Conservation (phyloP, 2,329 filamentous ascomycete species). For the Cladosporium cucumerinum region DNA sequence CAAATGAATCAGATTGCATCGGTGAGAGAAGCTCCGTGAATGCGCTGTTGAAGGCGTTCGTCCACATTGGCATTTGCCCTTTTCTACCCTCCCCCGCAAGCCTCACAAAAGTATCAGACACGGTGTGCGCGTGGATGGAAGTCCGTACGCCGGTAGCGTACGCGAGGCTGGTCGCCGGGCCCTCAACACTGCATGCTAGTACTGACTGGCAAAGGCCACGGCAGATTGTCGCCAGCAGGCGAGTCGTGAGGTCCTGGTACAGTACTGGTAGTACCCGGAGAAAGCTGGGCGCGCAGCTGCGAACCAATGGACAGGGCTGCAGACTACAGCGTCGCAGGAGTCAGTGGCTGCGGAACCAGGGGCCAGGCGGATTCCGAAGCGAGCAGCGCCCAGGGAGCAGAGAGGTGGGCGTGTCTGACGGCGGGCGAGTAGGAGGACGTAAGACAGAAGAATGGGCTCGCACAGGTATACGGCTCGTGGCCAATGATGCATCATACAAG, state of each 20-base stretch:
- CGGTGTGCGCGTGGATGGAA: neutral
- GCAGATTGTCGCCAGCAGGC: neutral
- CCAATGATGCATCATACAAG: neutral
- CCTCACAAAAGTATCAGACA: neutral
- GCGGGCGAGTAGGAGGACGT: neutral
- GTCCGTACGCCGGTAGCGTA: slow-evolving; percentile 9
- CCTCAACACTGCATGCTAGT: slow-evolving; percentile 8
- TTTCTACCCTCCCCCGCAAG: neutral
- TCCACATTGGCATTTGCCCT: neutral
- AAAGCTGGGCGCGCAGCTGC: neutral
- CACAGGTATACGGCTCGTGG: neutral
- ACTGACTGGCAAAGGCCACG: neutral
- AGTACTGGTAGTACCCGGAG: neutral
- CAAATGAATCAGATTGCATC: neutral
- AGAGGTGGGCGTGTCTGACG: neutral
- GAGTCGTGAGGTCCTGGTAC: neutral
- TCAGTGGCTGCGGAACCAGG: neutral
- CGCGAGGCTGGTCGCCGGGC: neutral
- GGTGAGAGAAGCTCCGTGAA: neutral
- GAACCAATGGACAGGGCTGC: neutral
- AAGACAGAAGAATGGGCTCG: neutral
- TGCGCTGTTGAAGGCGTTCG: neutral
- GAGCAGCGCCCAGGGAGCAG: neutral
- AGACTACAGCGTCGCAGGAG: neutral
- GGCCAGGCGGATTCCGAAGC: neutral